Evolutionary conservation across 2,329 filamentous ascomycete genomes (phyloP).

Genomic region (Cladorrhinum sp.): DNA sequence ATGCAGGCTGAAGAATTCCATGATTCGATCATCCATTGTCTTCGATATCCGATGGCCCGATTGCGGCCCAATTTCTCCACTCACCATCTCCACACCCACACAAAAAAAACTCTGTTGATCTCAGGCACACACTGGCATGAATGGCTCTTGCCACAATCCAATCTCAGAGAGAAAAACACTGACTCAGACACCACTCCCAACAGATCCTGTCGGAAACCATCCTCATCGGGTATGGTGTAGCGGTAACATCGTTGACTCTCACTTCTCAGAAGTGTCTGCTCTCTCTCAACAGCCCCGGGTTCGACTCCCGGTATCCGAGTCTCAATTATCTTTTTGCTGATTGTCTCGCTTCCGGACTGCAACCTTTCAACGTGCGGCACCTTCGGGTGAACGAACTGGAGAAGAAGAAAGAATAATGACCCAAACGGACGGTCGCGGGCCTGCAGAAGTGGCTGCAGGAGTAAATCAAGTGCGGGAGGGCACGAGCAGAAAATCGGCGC

Average conservation of each 20-base stretch:
- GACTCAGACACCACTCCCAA: neutral
- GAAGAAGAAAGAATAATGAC: neutral
- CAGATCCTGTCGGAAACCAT: neutral
- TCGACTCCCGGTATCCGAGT: constrained; percentile 10
- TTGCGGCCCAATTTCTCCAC: neutral
- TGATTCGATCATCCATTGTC: neutral
- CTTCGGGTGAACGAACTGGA: too few relatives aligned
- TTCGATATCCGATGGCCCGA: neutral
- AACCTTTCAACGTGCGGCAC: neutral
- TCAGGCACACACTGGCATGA: too few relatives aligned
- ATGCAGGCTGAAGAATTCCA: neutral
- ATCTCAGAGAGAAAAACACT: too few relatives aligned
- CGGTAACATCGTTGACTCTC: constrained; percentile 10
- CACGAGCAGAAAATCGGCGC: neutral
- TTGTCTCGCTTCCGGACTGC: too few relatives aligned
- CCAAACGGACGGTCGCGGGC: neutral
- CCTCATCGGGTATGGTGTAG: constrained; percentile 6
- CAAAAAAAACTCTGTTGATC: neutral
- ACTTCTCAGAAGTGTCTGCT: constrained; percentile 6
- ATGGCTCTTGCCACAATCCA: neutral
- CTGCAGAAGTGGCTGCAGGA: neutral
- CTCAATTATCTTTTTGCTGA: neutral
- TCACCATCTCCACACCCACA: neutral
- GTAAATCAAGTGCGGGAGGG: neutral
- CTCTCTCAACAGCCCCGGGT: constrained; percentile 6